These are phyloP conservation scores for Oemleria cerasiformis DNA, from an alignment of 306 rosid genomes.

Conservation along the genomic window DNA sequence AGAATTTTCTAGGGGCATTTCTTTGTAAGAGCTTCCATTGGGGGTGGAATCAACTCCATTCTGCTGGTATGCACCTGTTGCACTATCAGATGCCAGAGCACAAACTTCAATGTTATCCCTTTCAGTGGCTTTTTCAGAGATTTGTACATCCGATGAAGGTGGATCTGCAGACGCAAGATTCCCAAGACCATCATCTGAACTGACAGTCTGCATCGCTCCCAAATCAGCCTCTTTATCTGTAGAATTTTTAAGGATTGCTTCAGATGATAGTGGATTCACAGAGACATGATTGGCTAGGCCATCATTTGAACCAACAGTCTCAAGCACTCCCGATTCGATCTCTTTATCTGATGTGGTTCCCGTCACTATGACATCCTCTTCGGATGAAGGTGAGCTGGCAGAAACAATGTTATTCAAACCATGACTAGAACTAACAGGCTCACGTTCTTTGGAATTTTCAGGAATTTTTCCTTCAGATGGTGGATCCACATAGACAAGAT, in stretches of 20 bases:
- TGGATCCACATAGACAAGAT: conserved; percentile 21
- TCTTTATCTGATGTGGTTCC: no score
- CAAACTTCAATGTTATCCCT: conserved; percentile 23
- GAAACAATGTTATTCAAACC: conserved; percentile 16
- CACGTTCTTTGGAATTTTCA: conserved; percentile 14
- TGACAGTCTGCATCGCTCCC: conserved; percentile 21
- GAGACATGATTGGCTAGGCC: conserved; percentile 12
- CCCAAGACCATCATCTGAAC: conserved; percentile 13
- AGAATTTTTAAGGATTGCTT: background rate
- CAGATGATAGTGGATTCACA: conserved; percentile 20
- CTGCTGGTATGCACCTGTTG: conserved; percentile 31
- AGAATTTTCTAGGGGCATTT: conserved; percentile 25
- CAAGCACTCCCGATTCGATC: conserved; percentile 13
- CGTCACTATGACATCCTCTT: conserved; percentile 15
- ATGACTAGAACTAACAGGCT: background rate
- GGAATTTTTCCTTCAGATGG: conserved; percentile 28
- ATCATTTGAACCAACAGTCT: conserved; percentile 21
- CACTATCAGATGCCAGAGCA: conserved; percentile 22
- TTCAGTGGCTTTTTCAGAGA: conserved; percentile 17
- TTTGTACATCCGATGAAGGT: conserved; percentile 31
- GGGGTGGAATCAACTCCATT: conserved; percentile 30
- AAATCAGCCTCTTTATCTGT: conserved; percentile 24
- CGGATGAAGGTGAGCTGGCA: conserved; percentile 21
- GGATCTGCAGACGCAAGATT: conserved; percentile 22
- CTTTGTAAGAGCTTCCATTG: conserved; percentile 30